Evolutionary conservation across 495 filamentous ascomycete genomes (phyloP), one percentile per base, ranked within the genome.

Genomic region (Penicillium tannophilum): DNA sequence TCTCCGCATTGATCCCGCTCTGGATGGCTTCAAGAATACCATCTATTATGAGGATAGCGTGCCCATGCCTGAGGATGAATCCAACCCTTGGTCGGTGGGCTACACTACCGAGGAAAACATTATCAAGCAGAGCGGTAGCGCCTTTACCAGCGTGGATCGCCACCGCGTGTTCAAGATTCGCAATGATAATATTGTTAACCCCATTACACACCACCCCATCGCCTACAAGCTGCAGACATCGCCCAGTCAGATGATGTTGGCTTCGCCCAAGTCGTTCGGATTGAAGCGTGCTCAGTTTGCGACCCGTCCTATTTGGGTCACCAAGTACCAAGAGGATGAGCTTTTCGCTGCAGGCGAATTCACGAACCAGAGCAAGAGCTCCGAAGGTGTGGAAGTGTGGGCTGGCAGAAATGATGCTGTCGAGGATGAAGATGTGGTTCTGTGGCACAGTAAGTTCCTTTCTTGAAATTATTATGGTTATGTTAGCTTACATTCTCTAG

Each of bases 111-210:
- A 80, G 10, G 76, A 89, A 67, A 88, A 86, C 0, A 72, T 85
- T 0, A 71, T 96, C 41, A 74, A 77, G 12, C 73, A 78, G 4
- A 87, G 88, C 9, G 81, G 86, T 41, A 86, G 88, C 24, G 79
- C 82, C 8, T 86, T 89, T 55, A 81, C 88, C 7, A 81, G 89
- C 68, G 71, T 78, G 8, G 73, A 76, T 39, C 72, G 73, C 19
- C 90, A 92, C 72, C 87, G 92, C 16, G 82, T 81, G 9, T 93
- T 95, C 79, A 92, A 92, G 70, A 88, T 97, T 68, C 83, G 91
- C 63, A 93, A 95, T 67, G 74, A 84, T n/a, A 60, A 68, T 6
- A 77, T 84, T 39, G 78, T 75, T 54, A 93, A 93, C 70, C 76
- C 86, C 0, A 73, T 95, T 68, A 96, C 92, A 56, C 83, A 86